These are phyloP conservation scores for Colletotrichum higginsianum DNA, from an alignment of 2,329 filamentous ascomycete species.

Conservation along the genomic window DNA sequence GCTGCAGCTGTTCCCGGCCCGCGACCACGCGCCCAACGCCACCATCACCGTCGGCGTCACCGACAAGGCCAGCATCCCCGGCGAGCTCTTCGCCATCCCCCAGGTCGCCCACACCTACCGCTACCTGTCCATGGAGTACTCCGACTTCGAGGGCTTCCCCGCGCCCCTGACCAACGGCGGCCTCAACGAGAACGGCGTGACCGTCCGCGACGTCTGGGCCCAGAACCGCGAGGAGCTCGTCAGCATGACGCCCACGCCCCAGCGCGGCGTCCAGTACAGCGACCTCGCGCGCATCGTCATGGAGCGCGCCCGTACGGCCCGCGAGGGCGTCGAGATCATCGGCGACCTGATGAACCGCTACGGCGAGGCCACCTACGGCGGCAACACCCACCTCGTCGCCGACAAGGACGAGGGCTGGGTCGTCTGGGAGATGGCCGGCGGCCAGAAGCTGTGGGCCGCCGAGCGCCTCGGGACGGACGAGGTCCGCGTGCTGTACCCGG, in stretches of 20 bases:
- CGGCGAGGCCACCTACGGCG: constrained; percentile 59
- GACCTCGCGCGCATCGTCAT: constrained; percentile 57
- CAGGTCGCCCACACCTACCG: constrained; percentile 47
- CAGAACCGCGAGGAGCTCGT: constrained; percentile 56
- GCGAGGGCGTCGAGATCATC: constrained; percentile 59
- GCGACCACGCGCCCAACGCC: constrained; percentile 56
- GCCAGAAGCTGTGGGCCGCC: constrained; percentile 47
- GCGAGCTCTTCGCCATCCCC: constrained; percentile 46
- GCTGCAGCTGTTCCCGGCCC: constrained; percentile 61
- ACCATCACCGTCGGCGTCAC: constrained; percentile 61
- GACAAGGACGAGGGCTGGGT: constrained; percentile 50
- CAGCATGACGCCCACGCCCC: constrained; percentile 57
- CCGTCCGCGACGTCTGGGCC: constrained; percentile 59
- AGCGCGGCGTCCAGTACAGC: constrained; percentile 58
- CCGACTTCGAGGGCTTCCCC: constrained; percentile 59
- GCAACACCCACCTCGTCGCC: constrained; percentile 59
- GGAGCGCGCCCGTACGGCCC: constrained; percentile 56
- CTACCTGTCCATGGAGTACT: constrained; percentile 51
- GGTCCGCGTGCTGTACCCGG: constrained; percentile 48
- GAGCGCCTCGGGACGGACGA: constrained; percentile 46
- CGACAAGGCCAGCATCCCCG: constrained; percentile 54
- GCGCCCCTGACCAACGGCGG: constrained; percentile 61
- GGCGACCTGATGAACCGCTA: constrained; percentile 56
- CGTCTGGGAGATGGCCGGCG: constrained; percentile 49
- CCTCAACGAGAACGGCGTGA: constrained; percentile 58